A percentile compares a stretch with the other conserved stretches of the same genome.
phyloP scores from a whole-genome alignment of 805 yeast genomes.

The Zygosaccharomyces lentus region DNA sequence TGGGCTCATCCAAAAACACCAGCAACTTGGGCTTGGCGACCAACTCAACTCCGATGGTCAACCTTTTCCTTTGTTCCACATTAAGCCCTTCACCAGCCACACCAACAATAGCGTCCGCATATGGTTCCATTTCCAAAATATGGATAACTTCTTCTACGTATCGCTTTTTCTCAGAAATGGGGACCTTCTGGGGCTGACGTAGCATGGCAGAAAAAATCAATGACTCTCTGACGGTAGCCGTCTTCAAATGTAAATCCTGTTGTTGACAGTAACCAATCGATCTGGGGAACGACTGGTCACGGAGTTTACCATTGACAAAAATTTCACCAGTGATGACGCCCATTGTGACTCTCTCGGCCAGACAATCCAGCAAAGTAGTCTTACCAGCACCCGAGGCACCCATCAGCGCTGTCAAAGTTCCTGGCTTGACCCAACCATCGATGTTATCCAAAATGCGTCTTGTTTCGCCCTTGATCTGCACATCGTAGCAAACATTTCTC shows the following conservation, averaged over 20 bases:
- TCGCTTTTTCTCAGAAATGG: slow-evolving; percentile 53
- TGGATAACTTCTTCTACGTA: slow-evolving; percentile 64
- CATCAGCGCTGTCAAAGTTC: slow-evolving; percentile 74
- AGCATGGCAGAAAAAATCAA: slow-evolving; percentile 60
- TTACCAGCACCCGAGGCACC: slow-evolving; percentile 83
- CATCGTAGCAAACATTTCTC: slow-evolving; percentile 70
- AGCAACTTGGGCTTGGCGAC: slow-evolving; percentile 61
- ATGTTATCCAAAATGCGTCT: slow-evolving; percentile 60
- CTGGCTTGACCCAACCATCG: slow-evolving; percentile 82
- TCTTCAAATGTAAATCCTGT: slow-evolving; percentile 64
- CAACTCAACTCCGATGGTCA: slow-evolving; percentile 62
- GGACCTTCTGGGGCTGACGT: slow-evolving; percentile 55
- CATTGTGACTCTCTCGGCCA: slow-evolving; percentile 64
- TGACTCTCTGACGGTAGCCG: slow-evolving; percentile 70
- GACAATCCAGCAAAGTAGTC: slow-evolving; percentile 65
- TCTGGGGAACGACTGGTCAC: slow-evolving; percentile 57
- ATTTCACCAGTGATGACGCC: slow-evolving; percentile 69
- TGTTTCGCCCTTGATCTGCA: slow-evolving; percentile 55
- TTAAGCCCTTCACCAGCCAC: slow-evolving; percentile 66
- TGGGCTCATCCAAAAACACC: slow-evolving; percentile 62
- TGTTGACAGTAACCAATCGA: slow-evolving; percentile 73
- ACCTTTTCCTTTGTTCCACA: slow-evolving; percentile 59
- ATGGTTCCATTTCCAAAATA: slow-evolving; percentile 57
- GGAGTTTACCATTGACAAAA: slow-evolving; percentile 58
- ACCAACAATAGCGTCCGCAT: slow-evolving; percentile 72